Conservation (phyloP, 805 yeast genomes). For the Yamadazyma olivae region DNA sequence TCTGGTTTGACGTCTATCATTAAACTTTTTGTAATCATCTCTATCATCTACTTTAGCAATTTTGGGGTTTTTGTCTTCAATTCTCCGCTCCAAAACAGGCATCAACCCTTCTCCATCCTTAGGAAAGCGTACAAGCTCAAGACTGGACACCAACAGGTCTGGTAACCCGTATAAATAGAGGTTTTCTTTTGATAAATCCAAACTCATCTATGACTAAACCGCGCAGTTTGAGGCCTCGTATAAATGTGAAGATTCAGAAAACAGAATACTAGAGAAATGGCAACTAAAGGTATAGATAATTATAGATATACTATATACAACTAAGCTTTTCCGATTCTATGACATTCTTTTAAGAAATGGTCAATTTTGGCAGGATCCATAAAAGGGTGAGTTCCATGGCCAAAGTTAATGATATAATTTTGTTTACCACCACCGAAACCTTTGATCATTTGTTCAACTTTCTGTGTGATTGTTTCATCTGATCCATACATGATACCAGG, state of each 20-base stretch:
- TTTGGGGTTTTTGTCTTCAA: no score
- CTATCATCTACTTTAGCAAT: no score
- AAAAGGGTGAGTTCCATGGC: conserved; percentile 98
- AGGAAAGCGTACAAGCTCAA: no score
- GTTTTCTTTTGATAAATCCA: conserved; percentile 37
- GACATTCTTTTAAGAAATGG: conserved; percentile 84
- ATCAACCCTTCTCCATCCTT: no score
- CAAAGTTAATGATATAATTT: conserved; percentile 89
- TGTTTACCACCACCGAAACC: conserved; percentile 95
- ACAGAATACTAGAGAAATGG: no score
- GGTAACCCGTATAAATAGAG: no score
- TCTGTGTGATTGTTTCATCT: conserved; percentile 70
- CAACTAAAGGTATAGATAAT: no score
- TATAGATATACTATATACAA: conserved; percentile 5
- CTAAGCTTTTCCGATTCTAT: conserved; percentile 58
- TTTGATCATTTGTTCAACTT: conserved; percentile 82
- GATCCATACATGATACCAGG: conserved; percentile 95
- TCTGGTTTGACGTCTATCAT: conserved; percentile 50
- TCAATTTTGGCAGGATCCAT: conserved; percentile 90
- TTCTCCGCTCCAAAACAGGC: no score
- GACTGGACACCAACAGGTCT: no score
- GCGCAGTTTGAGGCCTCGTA: no score
- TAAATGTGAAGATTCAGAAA: no score
- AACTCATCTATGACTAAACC: no score
- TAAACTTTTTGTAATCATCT: conserved; percentile 53